These are phyloP conservation scores for Pisolithus microcarpus DNA, from an alignment of 768 basidiomycete species.

Conservation along the genomic window DNA sequence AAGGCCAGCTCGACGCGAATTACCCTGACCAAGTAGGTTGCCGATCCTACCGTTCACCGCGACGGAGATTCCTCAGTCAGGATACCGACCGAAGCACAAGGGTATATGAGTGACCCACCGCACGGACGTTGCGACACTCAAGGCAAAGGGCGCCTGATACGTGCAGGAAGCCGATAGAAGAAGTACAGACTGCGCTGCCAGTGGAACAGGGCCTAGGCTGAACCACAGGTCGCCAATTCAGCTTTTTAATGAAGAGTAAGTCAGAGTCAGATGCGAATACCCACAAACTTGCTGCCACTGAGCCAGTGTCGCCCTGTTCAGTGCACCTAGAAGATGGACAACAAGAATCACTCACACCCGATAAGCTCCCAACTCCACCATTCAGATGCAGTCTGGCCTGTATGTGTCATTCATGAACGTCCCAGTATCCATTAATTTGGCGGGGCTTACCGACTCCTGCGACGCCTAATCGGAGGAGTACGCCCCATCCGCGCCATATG, in stretches of 20 bases:
- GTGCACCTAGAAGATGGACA: neutral
- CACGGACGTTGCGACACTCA: slow-evolving; percentile 80
- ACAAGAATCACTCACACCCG: slow-evolving; percentile 31
- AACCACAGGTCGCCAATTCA: neutral
- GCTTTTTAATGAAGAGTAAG: neutral
- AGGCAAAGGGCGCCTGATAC: slow-evolving; percentile 78
- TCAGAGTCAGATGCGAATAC: neutral
- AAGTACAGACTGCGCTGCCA: slow-evolving; percentile 88
- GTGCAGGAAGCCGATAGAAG: slow-evolving; percentile 67
- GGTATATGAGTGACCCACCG: slow-evolving; percentile 39
- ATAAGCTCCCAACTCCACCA: slow-evolving; percentile 98
- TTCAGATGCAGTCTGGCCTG: slow-evolving; percentile 74
- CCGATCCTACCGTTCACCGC: slow-evolving; percentile 52
- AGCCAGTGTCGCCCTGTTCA: neutral
- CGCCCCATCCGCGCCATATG: slow-evolving; percentile 59
- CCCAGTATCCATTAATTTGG: neutral
- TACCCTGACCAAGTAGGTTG: slow-evolving; percentile 79
- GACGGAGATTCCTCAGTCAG: no score
- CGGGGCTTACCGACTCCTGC: slow-evolving; percentile 49
- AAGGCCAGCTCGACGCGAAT: slow-evolving; percentile 64
- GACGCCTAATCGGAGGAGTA: slow-evolving; percentile 68
- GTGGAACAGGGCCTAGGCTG: slow-evolving; percentile 69
- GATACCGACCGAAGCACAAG: neutral
- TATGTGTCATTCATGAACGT: neutral
- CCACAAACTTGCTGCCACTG: slow-evolving; percentile 51